Evolutionary conservation across 2,329 filamentous ascomycete genomes (phyloP).

Genomic region (Colletotrichum neosansevieriae): DNA sequence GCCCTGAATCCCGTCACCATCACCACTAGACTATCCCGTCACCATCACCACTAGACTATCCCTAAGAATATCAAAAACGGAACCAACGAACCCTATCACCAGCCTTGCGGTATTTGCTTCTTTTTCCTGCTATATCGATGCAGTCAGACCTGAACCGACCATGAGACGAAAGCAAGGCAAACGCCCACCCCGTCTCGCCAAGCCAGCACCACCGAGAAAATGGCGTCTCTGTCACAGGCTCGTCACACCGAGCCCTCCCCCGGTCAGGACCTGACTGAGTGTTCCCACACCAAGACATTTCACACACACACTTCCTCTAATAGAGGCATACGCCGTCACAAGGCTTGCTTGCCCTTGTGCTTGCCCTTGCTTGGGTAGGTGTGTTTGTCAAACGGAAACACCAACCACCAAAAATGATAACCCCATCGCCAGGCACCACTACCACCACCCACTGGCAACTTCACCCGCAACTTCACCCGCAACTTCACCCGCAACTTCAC

Average conservation of each 20-base stretch:
- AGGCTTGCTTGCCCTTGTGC: background rate
- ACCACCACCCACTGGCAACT: background rate
- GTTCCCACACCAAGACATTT: slow-evolving; percentile 26
- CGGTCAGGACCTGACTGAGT: slow-evolving; percentile 9
- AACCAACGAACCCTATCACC: background rate
- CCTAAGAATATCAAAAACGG: background rate
- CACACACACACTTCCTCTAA: background rate
- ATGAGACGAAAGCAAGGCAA: slow-evolving; percentile 10
- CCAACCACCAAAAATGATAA: background rate
- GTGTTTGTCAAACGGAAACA: slow-evolving; percentile 10
- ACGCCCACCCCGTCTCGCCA: slow-evolving; percentile 3
- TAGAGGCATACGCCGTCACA: slow-evolving; percentile 2
- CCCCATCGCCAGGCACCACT: background rate
- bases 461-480: background rate
- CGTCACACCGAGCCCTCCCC: slow-evolving; percentile 34
- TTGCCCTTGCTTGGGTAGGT: background rate
- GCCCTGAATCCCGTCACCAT: background rate
- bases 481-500: background rate
- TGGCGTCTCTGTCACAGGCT: slow-evolving; percentile 25
- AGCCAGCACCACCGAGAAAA: background rate
- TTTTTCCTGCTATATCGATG: background rate
- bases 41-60: background rate
- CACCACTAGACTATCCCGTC: background rate
- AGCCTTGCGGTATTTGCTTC: slow-evolving; percentile 29
- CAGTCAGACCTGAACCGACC: slow-evolving; percentile 8